Conservation (phyloP, 805 yeast species). For the Candida glaebosa region DNA sequence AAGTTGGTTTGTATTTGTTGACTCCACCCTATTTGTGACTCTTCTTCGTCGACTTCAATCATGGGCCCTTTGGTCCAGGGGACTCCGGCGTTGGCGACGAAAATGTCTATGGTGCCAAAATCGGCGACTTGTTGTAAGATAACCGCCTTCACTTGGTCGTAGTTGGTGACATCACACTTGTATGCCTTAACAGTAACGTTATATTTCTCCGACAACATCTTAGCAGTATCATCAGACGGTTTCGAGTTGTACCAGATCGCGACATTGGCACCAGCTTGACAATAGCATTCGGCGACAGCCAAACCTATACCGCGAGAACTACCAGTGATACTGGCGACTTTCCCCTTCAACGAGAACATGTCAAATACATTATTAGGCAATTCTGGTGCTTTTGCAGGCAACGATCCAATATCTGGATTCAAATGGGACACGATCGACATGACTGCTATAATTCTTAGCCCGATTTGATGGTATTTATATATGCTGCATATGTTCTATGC, state of each 20-base stretch:
- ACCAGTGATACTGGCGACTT: constrained; percentile 28
- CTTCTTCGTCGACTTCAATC: constrained; percentile 13
- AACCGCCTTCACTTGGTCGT: constrained; percentile 19
- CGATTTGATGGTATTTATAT: too few species aligned
- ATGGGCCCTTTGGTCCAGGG: constrained; percentile 29
- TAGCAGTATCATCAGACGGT: constrained; percentile 17
- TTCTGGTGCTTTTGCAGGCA: constrained; percentile 33
- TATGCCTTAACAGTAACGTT: constrained; percentile 23
- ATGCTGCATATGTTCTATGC: too few species aligned
- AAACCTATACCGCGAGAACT: constrained; percentile 30
- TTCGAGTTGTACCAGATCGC: constrained; percentile 23
- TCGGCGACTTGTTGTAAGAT: constrained; percentile 18
- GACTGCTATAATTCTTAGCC: too few species aligned
- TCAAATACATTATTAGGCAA: constrained; percentile 22
- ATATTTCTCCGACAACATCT: constrained; percentile 50
- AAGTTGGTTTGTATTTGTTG: constrained; percentile 26
- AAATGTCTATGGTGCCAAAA: constrained; percentile 28
- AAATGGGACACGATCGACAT: constrained; percentile 12
- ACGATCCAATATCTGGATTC: constrained; percentile 33
- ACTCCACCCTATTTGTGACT: constrained; percentile 18
- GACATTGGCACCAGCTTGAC: constrained; percentile 25
- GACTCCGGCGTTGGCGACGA: constrained; percentile 31
- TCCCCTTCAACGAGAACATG: constrained; percentile 16
- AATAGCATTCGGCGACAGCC: constrained; percentile 24
- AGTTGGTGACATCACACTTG: constrained; percentile 22